Percentiles rank a stretch among this genome's conserved stretches.
phyloP scores from a whole-genome alignment of 441 rosid species.

The Pelargonium fulgidum region DNA sequence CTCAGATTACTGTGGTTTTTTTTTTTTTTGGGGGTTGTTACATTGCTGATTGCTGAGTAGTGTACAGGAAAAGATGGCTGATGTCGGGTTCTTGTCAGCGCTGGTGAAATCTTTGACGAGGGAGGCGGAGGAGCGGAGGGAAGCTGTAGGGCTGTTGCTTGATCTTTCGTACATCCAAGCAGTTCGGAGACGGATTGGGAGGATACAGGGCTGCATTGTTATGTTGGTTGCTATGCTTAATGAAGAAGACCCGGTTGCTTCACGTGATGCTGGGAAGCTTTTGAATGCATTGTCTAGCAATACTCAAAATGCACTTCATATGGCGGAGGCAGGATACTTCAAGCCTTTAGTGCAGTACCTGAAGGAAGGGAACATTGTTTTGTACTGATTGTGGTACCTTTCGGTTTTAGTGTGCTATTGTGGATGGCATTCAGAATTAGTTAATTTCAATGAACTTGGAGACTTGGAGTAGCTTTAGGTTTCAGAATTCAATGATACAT shows the following conservation, averaged over 20 bases:
- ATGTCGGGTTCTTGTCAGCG: slow-evolving; percentile 33
- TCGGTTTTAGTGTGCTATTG: too few species aligned
- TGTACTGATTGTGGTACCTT: too few species aligned
- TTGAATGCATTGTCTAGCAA: slow-evolving; percentile 50
- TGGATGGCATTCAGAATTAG: too few species aligned
- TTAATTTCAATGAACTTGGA: too few species aligned
- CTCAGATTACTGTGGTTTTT: background rate
- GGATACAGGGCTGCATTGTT: slow-evolving; percentile 64
- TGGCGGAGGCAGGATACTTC: slow-evolving; percentile 75
- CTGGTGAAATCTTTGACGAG: slow-evolving; percentile 59
- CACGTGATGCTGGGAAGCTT: slow-evolving; percentile 45
- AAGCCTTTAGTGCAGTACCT: slow-evolving; percentile 56
- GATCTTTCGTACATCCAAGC: slow-evolving; percentile 46
- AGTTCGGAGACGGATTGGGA: slow-evolving; percentile 47
- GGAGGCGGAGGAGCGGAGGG: slow-evolving; percentile 47
- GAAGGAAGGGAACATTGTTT: slow-evolving; percentile 39
- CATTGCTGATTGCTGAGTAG: slow-evolving; percentile 20
- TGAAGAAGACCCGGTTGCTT: slow-evolving; percentile 46
- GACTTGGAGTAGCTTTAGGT: too few species aligned
- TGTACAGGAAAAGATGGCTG: slow-evolving; percentile 61
- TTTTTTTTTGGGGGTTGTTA: slow-evolving; percentile 3
- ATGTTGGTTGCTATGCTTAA: slow-evolving; percentile 49
- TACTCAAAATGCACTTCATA: slow-evolving; percentile 64
- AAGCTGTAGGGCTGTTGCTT: slow-evolving; percentile 50
- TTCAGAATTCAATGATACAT: too few species aligned